Evolutionary conservation across 2,329 filamentous ascomycete genomes (phyloP), one percentile per base, ranked within the genome.

Genomic region (Fusarium austroafricanum): DNA sequence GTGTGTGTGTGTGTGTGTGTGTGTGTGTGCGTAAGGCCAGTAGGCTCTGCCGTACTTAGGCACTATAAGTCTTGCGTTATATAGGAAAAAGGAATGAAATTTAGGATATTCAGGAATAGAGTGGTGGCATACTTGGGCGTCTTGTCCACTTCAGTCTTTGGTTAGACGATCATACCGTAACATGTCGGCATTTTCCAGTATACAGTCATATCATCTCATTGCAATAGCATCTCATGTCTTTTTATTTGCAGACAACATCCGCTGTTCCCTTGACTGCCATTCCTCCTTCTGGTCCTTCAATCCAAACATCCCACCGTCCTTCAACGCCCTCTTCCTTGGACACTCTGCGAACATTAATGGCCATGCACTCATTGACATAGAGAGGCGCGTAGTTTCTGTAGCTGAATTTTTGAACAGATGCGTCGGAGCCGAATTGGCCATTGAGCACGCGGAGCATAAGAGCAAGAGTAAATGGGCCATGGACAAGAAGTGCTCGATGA

Each of bases 351-450:
- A 90, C 85, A 72, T 92, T 95, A 6, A 97, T 83, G 29, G 79
- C 87, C 79, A 97, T 83, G 50, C 85, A 78, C 77, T 96, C 91
- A 42, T 86, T 83, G 29, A 89, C 92, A 76, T 93, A 96, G 20
- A 98, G 81, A 15, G 95, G 94, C 11, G 90, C 88, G 26, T 96
- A 78, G 76, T 97, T 97, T 49, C 89, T 87, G 78, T 98, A 98
- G 53, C 90, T 84, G 51, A 97, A 86, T 12, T 77, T 82, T 45
- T 79, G 76, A 21, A 95, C 79, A 18, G 73, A 70, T 46, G 73
- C 69, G 40, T 57, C 61, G 8, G 44, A 55, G 18, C 56, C 58
- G 21, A 75, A 33, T 42, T 70, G 61, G 15, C 71, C 71, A 29
- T 64, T 68, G 26, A 97, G 77, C 6, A 90, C 83, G 17, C 88